Conservation (phyloP, 495 filamentous ascomycete species). For the Alectoria sarmentosa region DNA sequence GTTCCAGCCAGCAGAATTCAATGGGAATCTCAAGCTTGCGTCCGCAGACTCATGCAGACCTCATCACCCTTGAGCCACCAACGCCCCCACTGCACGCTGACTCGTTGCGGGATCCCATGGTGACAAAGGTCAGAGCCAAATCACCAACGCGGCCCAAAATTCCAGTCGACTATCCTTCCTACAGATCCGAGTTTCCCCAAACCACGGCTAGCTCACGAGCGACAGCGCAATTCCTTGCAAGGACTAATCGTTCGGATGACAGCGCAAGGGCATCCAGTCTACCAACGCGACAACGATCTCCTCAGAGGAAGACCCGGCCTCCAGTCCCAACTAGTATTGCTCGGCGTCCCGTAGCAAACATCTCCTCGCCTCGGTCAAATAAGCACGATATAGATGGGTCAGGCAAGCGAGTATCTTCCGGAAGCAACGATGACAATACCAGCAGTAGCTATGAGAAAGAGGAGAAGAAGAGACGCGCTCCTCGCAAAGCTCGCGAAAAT, state of each 20-base stretch:
- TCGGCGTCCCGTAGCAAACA: slow-evolving; percentile 28
- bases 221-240: slow-evolving; percentile 24
- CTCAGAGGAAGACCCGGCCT: slow-evolving; percentile 18
- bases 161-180: slow-evolving; percentile 27
- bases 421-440: slow-evolving; percentile 34
- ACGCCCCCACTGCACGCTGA: slow-evolving; percentile 16
- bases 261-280: slow-evolving; percentile 15
- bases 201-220: slow-evolving; percentile 24
- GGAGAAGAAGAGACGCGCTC: slow-evolving; percentile 27
- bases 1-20: slow-evolving; percentile 2
- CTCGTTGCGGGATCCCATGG: slow-evolving; percentile 5
- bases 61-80: slow-evolving; percentile 20
- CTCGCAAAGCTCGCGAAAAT: slow-evolving; percentile 22
- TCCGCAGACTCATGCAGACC: slow-evolving; percentile 20
- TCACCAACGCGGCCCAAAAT: slow-evolving; percentile 22
- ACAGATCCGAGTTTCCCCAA: slow-evolving; percentile 29
- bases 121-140: slow-evolving; percentile 7
- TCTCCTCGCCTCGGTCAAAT: slow-evolving; percentile 28
- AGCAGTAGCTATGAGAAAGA: slow-evolving; percentile 33
- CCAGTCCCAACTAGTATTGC: slow-evolving; percentile 12
- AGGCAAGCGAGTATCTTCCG: slow-evolving; percentile 30
- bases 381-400: slow-evolving; percentile 22
- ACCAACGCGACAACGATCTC: slow-evolving; percentile 25
- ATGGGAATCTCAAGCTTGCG: slow-evolving; percentile 2
- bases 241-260: slow-evolving; percentile 18